phyloP scores from a whole-genome alignment of 305 asterid species.

The Rubia tinctorum region DNA sequence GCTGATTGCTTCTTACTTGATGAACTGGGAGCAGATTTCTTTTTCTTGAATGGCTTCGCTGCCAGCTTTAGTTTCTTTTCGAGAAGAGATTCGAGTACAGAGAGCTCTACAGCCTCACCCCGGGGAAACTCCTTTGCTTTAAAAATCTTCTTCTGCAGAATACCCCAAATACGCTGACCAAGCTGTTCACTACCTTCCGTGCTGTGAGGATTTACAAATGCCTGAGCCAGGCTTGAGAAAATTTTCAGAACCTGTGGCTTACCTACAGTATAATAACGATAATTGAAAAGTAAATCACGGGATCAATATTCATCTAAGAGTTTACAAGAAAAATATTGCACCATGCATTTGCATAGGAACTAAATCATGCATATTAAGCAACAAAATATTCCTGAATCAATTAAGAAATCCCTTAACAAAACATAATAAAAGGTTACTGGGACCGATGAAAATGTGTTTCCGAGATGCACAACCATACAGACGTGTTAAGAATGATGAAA shows the following conservation, averaged over 20 bases:
- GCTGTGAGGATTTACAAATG: conserved; percentile 73
- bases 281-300: not conserved
- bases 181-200: conserved; percentile 98
- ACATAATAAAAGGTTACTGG: too few species aligned
- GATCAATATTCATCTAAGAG: not conserved
- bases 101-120: conserved; percentile 62
- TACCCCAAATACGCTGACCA: conserved; percentile 92
- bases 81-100: conserved; percentile 65
- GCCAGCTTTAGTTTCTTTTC: conserved; percentile 86
- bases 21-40: conserved; percentile 58
- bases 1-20: conserved; percentile 83
- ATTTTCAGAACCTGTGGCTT: conserved; percentile 71
- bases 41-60: conserved; percentile 88
- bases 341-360: not conserved
- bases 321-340: not conserved
- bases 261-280: conserved; percentile 42
- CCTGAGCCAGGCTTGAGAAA: conserved; percentile 80
- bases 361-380: not conserved
- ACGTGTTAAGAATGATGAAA: too few species aligned
- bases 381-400: too few species aligned
- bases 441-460: too few species aligned
- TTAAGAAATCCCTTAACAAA: too few species aligned
- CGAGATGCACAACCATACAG: too few species aligned
- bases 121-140: conserved; percentile 88
- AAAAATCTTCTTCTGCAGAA: conserved; percentile 83